These are phyloP conservation scores for Colletotrichum salicis DNA, from an alignment of 2,329 filamentous ascomycete genomes.

Conservation along the genomic window DNA sequence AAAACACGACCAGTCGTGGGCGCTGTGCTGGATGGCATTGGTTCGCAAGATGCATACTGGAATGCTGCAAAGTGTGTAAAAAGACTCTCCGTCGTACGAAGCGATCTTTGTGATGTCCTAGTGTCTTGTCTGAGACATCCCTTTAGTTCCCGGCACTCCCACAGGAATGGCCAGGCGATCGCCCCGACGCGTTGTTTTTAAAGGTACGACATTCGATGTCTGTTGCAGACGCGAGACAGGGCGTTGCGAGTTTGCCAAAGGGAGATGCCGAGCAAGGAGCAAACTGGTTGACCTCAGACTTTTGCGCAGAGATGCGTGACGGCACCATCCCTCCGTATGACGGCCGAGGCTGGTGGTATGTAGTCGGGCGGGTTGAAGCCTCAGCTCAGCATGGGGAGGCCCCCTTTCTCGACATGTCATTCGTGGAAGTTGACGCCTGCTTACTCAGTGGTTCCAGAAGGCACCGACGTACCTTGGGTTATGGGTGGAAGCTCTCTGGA, in stretches of 20 bases:
- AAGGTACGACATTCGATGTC: background rate
- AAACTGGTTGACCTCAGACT: background rate
- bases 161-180: slow-evolving; percentile 21
- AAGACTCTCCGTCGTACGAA: slow-evolving; percentile 16
- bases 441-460: slow-evolving; percentile 25
- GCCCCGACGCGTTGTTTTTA: slow-evolving; percentile 21
- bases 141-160: slow-evolving; percentile 23
- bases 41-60: slow-evolving; percentile 14
- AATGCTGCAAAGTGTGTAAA: slow-evolving; percentile 14
- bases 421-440: slow-evolving; percentile 20
- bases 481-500: background rate
- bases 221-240: background rate
- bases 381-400: slow-evolving; percentile 2
- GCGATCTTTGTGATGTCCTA: slow-evolving; percentile 24
- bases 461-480: background rate
- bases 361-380: slow-evolving; percentile 7
- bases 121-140: slow-evolving; percentile 31
- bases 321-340: background rate
- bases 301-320: slow-evolving; percentile 10
- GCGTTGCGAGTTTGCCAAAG: background rate
- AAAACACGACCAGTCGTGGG: background rate
- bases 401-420: slow-evolving; percentile 30
- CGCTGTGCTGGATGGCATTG: slow-evolving; percentile 2
- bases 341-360: background rate
- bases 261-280: slow-evolving; percentile 21